Percentiles rank a stretch among this genome's conserved stretches.
Conservation (phyloP, 805 yeast species). For the Metschnikowia santaceciliae region DNA sequence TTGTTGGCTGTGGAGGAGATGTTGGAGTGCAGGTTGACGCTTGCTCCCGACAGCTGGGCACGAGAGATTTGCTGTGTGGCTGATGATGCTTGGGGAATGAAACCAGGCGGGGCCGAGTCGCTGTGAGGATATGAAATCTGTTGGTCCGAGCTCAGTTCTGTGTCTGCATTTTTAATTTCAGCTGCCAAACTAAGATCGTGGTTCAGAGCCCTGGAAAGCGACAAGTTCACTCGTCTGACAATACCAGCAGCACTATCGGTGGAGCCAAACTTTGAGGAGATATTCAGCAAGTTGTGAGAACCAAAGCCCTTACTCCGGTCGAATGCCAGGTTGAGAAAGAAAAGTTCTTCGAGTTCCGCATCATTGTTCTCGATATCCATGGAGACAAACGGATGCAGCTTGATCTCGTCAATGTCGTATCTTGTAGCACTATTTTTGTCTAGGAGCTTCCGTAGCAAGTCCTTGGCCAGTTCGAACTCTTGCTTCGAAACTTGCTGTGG, state of each 20-base stretch:
- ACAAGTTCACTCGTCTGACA: constrained; percentile 52
- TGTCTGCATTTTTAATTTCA: constrained; percentile 5
- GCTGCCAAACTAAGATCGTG: constrained; percentile 23
- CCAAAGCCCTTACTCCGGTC: not conserved
- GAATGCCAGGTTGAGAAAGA: constrained; percentile 24
- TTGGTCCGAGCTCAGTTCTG: not conserved
- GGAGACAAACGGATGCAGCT: constrained; percentile 64
- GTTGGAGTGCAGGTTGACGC: not conserved
- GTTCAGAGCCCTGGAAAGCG: constrained; percentile 31
- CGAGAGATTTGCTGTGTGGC: not conserved
- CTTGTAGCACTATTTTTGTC: constrained; percentile 68
- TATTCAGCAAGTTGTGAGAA: not conserved
- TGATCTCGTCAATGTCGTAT: constrained; percentile 66
- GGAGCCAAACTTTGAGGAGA: not conserved
- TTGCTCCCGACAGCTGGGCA: not conserved
- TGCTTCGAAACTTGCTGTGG: constrained; percentile 37
- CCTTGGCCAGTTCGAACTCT: constrained; percentile 49
- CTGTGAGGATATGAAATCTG: not conserved
- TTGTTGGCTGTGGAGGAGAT: not conserved
- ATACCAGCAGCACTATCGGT: constrained; percentile 58
- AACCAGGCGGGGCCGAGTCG: not conserved
- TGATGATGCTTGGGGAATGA: not conserved
- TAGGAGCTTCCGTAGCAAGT: constrained; percentile 58
- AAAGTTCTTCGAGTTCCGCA: constrained; percentile 33
- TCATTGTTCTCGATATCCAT: constrained; percentile 38